phyloP scores from a whole-genome alignment of 257 asterid species.

The Solanum bulbocastanum region DNA sequence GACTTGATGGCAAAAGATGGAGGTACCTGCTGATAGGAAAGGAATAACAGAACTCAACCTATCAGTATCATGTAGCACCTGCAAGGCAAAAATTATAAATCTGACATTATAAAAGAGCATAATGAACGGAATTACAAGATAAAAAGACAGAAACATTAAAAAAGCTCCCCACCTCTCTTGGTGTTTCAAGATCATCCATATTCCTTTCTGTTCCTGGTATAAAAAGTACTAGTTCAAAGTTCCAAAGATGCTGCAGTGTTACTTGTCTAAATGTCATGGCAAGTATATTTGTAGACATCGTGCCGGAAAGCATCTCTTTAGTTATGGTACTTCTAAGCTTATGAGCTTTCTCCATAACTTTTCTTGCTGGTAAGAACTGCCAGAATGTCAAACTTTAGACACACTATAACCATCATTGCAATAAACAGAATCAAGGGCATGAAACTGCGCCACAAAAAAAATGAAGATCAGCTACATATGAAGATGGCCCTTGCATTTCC shows the following conservation, averaged over 20 bases:
- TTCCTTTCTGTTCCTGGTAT: slow-evolving; percentile 59
- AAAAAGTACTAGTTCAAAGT: slow-evolving; percentile 54
- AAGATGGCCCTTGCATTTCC: background rate
- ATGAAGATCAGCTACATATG: background rate
- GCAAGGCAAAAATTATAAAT: slow-evolving; percentile 61
- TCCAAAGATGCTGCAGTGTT: slow-evolving; percentile 60
- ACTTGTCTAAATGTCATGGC: slow-evolving; percentile 93
- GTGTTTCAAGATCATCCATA: slow-evolving; percentile 61
- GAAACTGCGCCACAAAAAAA: background rate
- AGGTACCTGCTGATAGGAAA: slow-evolving; percentile 94
- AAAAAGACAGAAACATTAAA: background rate
- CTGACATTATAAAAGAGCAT: slow-evolving; percentile 25
- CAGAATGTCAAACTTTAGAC: slow-evolving; percentile 3
- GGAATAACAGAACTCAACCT: slow-evolving; percentile 70
- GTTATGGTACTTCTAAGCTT: slow-evolving; percentile 43
- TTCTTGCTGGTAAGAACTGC: slow-evolving; percentile 76
- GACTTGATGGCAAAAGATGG: slow-evolving; percentile 50
- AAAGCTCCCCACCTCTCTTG: slow-evolving; percentile 55
- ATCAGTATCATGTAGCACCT: slow-evolving; percentile 62
- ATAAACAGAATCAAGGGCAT: background rate
- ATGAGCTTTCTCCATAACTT: slow-evolving; percentile 70
- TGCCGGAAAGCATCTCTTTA: slow-evolving; percentile 37
- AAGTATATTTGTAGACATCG: slow-evolving; percentile 53
- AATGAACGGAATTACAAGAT: background rate
- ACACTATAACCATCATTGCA: background rate